phyloP scores from a whole-genome alignment of 805 yeast species.

The Candida ponderosae region DNA sequence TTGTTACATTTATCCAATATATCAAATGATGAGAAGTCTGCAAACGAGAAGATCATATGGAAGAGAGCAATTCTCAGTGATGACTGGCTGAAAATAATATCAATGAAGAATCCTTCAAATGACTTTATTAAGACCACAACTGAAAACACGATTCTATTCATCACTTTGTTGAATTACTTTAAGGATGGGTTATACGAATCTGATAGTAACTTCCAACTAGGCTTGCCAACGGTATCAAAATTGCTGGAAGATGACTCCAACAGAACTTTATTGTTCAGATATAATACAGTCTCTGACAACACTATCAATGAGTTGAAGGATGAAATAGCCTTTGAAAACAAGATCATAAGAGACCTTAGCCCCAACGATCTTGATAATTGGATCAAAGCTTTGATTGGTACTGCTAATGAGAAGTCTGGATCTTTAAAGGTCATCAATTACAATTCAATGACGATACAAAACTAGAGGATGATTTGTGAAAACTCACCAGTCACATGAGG shows the following conservation, averaged over 20 bases:
- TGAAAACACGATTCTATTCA: constrained; percentile 35
- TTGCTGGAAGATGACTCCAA: constrained; percentile 10
- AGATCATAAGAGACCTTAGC: constrained; percentile 8
- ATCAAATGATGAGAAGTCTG: constrained; percentile 21
- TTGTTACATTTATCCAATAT: constrained; percentile 33
- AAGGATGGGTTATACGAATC: constrained; percentile 23
- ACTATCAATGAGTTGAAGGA: constrained; percentile 16
- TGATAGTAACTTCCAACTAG: constrained; percentile 14
- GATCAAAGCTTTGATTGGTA: constrained; percentile 26
- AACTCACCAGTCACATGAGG: neutral
- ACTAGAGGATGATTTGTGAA: neutral
- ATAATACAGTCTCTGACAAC: constrained; percentile 14
- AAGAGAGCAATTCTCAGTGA: constrained; percentile 47
- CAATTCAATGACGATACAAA: constrained; percentile 21
- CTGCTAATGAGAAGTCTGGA: constrained; percentile 28
- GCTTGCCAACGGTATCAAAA: constrained; percentile 22
- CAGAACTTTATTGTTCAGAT: constrained; percentile 12
- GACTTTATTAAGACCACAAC: constrained; percentile 31
- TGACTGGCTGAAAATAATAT: constrained; percentile 37
- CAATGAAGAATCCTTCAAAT: constrained; percentile 30
- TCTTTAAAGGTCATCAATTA: constrained; percentile 28
- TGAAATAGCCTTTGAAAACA: constrained; percentile 16
- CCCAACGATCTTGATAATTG: constrained; percentile 17
- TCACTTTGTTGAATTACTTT: constrained; percentile 32
- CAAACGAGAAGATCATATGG: constrained; percentile 42